Evolutionary conservation across 805 yeast species (phyloP), one percentile per base, ranked within the genome.

Genomic region (Lipomyces anomalus): DNA sequence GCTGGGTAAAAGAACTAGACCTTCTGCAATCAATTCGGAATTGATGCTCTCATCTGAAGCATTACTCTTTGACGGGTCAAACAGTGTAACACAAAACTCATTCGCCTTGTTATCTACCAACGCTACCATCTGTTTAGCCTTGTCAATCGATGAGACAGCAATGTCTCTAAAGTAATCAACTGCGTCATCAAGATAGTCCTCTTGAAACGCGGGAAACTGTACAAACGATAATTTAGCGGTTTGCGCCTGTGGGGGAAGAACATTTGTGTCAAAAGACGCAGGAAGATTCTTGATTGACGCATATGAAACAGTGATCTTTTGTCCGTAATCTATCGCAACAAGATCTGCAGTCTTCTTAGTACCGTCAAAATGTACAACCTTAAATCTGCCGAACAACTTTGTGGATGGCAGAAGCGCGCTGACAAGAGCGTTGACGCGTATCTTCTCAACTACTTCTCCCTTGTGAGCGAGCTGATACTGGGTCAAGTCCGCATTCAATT

Each of bases 201-300:
- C 43, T 7, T 45, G 38, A 29, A 50, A 42, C 18, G 30, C 43
- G 4, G 57, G 57, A 41, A 43, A 45, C n/a, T 36, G 42, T 22
- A 53, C 48, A 23, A 48, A 24, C 1, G 48, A 26, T 20, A 53
- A 43, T 16, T 29, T 46, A 5, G 53, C 57, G 6, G 39, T n/a
- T 22, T 43, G 45, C 4, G 57, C 54, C n/a, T 46, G 45, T n/a
- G 58, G 48, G 16, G 57, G 53, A 16, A 51, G 20, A n/a, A 30
- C 40, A 11, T 44, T 28, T 9, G 40, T 21, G 13, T 16, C 32
- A 32, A 38, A 46, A 18, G 30, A 4, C 4, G 42, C 36, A 4
- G 55, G 55, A 17, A 50, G 32, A 11, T 35, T 22, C 18, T 42
- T 43, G 17, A 50, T 29, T 11, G 53, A 49, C 11, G 53, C 55